phyloP scores from a whole-genome alignment of 495 filamentous ascomycete species.

The Podospora conica region DNA sequence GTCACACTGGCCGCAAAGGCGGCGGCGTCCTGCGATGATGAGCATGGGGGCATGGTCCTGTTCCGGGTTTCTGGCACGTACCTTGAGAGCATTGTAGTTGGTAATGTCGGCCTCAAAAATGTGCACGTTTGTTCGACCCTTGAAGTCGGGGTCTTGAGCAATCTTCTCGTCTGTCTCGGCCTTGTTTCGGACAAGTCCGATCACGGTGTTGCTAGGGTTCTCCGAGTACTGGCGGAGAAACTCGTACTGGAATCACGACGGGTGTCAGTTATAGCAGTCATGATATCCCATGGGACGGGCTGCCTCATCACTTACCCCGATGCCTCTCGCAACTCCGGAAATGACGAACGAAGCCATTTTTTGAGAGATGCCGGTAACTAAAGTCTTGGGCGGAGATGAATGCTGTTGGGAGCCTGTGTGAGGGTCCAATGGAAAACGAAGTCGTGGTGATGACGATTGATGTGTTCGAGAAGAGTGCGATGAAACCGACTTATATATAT shows the following conservation, averaged over 20 bases:
- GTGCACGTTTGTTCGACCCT: conserved; percentile 31
- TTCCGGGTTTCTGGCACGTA: too few species aligned
- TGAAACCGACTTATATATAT: too few species aligned
- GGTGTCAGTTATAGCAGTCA: background rate
- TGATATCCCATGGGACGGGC: too few species aligned
- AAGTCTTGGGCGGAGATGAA: too few species aligned
- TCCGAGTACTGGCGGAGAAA: conserved; percentile 26
- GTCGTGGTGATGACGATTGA: too few species aligned
- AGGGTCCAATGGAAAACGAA: too few species aligned
- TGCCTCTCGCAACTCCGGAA: conserved; percentile 20
- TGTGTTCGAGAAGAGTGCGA: too few species aligned
- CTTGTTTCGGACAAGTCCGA: conserved; percentile 34
- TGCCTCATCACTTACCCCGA: too few species aligned
- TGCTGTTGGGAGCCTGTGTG: too few species aligned
- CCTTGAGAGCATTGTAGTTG: conserved; percentile 24
- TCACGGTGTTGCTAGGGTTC: conserved; percentile 24
- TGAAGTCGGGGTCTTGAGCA: conserved; percentile 18
- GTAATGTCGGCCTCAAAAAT: conserved; percentile 36
- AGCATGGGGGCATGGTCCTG: too few species aligned
- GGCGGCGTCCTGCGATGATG: conserved; percentile 28
- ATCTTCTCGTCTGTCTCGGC: conserved; percentile 24
- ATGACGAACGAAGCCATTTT: conserved; percentile 20
- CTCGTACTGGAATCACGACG: conserved; percentile 15
- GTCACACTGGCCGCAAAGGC: conserved; percentile 26
- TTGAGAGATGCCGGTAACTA: too few species aligned